A percentile compares a stretch with the other conserved stretches of the same genome.
Evolutionary conservation across 2,329 filamentous ascomycete genomes (phyloP).

Genomic region (Fonsecaea nubica): DNA sequence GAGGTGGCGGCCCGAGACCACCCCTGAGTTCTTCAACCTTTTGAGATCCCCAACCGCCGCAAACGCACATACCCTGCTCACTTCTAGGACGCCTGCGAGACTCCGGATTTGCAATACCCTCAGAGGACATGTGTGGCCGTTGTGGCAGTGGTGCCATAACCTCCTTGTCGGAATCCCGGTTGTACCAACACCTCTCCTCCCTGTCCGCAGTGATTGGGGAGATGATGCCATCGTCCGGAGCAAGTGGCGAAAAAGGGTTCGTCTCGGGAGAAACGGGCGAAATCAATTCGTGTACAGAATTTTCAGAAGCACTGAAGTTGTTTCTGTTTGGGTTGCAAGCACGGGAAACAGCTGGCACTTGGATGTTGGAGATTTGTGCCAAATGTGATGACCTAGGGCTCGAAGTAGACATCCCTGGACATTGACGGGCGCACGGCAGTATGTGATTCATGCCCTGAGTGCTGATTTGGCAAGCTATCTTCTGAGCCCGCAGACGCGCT

Average conservation of each 20-base stretch:
- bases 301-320: not conserved
- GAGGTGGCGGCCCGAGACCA: not conserved
- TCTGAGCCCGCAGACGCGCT: conserved; percentile 54
- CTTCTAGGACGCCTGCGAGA: not conserved
- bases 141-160: not conserved
- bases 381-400: not conserved
- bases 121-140: not conserved
- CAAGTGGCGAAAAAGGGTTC: conserved; percentile 9
- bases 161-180: conserved; percentile 14
- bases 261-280: conserved; percentile 10
- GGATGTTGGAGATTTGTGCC: conserved; percentile 3
- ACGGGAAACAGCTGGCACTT: conserved; percentile 4
- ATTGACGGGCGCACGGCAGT: not conserved
- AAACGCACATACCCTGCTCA: conserved; percentile 13
- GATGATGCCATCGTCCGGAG: conserved; percentile 16
- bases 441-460: not conserved
- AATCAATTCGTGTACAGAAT: not conserved
- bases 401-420: not conserved
- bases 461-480: conserved; percentile 33
- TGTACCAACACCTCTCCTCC: not conserved
- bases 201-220: conserved; percentile 14
- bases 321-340: not conserved
- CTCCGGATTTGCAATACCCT: not conserved
- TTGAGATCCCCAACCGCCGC: conserved; percentile 8
- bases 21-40: not conserved